Evolutionary conservation across 2,329 filamentous ascomycete species (phyloP).

Genomic region (Passalora sequoiae): DNA sequence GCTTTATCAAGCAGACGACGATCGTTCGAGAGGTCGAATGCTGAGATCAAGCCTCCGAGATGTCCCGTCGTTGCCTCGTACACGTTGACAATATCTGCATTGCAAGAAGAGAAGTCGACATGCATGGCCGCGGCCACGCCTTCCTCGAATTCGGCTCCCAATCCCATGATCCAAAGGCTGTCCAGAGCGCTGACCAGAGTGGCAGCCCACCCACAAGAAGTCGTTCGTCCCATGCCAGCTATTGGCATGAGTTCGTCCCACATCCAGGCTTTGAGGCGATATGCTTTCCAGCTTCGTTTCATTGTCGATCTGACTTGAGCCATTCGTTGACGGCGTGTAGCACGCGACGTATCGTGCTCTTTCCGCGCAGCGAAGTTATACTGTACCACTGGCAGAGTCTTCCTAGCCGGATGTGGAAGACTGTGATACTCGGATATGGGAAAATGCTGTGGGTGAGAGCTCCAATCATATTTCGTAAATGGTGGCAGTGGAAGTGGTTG

Average conservation of each 20-base stretch:
- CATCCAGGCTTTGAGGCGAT: constrained; percentile 44
- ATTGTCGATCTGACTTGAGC: constrained; percentile 41
- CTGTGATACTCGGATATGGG: no score
- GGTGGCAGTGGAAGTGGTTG: no score
- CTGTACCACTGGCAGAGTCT: no score
- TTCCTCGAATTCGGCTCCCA: constrained; percentile 44
- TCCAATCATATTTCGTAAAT: no score
- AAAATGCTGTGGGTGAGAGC: no score
- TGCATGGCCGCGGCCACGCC: constrained; percentile 40
- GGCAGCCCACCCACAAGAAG: constrained; percentile 47
- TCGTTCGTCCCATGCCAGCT: constrained; percentile 37
- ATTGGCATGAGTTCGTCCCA: constrained; percentile 46
- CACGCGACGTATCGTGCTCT: no score
- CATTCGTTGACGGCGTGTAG: constrained; percentile 33
- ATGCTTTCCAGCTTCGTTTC: constrained; percentile 42
- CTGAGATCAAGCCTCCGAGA: constrained; percentile 35
- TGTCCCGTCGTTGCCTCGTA: constrained; percentile 48
- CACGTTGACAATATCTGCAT: constrained; percentile 41
- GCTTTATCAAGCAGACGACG: constrained; percentile 34
- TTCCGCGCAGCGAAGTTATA: no score
- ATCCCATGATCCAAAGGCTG: constrained; percentile 46
- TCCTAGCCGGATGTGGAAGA: no score
- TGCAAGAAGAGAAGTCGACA: constrained; percentile 41
- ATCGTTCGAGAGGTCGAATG: constrained; percentile 36
- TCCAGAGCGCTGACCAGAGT: constrained; percentile 45